phyloP scores from a whole-genome alignment of 306 rosid genomes.

The Corylus americana region DNA sequence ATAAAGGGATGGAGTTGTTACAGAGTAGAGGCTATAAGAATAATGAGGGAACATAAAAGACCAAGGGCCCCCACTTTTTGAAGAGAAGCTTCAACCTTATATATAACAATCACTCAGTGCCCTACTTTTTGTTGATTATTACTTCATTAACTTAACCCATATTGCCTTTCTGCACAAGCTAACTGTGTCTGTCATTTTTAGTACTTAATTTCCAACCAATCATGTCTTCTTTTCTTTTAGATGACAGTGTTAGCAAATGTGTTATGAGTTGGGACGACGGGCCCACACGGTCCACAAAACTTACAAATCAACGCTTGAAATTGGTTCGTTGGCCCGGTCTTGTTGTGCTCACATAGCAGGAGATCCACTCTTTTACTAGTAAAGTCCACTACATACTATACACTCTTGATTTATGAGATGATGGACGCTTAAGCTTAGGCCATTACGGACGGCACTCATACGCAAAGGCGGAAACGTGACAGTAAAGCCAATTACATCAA shows the following conservation, averaged over 20 bases:
- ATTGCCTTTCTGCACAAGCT: slow-evolving; percentile 10
- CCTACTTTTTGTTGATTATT: neutral
- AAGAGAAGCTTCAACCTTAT: neutral
- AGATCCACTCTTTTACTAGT: too few species aligned
- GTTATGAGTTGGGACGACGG: neutral
- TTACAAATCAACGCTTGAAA: too few species aligned
- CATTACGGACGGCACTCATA: too few species aligned
- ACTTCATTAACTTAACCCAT: neutral
- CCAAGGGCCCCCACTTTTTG: slow-evolving; percentile 9
- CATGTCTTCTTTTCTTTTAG: neutral
- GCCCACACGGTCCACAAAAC: too few species aligned
- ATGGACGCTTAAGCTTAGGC: too few species aligned
- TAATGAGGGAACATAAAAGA: slow-evolving; percentile 7
- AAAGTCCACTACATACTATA: too few species aligned
- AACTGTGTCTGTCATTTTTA: neutral
- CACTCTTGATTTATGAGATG: too few species aligned
- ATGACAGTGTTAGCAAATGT: neutral
- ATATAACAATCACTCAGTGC: neutral
- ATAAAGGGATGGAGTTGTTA: neutral
- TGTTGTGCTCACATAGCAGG: too few species aligned
- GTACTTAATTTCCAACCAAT: neutral
- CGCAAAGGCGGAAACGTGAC: too few species aligned
- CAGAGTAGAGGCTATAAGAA: neutral
- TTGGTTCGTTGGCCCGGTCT: too few species aligned
- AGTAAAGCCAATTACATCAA: too few species aligned